Conservation (phyloP, 2,329 filamentous ascomycete species). For the Emergomyces orientalis region DNA sequence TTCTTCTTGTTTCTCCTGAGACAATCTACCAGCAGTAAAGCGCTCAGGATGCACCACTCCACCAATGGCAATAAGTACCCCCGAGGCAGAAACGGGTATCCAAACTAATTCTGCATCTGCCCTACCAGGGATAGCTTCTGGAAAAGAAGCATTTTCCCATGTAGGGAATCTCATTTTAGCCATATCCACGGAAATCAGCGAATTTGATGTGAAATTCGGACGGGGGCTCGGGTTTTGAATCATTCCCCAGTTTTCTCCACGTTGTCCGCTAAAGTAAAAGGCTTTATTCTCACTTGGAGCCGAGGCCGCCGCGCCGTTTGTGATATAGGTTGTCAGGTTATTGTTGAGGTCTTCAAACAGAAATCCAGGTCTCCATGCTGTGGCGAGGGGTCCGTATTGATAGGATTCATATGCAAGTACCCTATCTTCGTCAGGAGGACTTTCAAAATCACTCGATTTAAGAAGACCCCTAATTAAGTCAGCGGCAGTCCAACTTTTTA, state of each 20-base stretch:
- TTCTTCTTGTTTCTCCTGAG: constrained; percentile 8
- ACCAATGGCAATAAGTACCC: constrained; percentile 32
- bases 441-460: constrained; percentile 26
- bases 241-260: constrained; percentile 41
- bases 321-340: constrained; percentile 51
- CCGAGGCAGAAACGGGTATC: constrained; percentile 36
- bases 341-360: constrained; percentile 33
- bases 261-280: constrained; percentile 61
- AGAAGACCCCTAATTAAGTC: constrained; percentile 38
- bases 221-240: constrained; percentile 36
- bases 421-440: constrained; percentile 35
- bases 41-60: constrained; percentile 25
- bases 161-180: constrained; percentile 38
- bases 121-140: constrained; percentile 43
- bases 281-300: constrained; percentile 62
- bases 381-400: constrained; percentile 41
- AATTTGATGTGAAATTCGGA: constrained; percentile 40
- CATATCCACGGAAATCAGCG: constrained; percentile 55
- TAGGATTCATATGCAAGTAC: constrained; percentile 47
- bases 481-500: neutral
- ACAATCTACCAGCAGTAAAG: constrained; percentile 11
- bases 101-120: constrained; percentile 59
- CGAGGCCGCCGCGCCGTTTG: constrained; percentile 54
- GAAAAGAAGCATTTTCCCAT: constrained; percentile 52
- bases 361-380: constrained; percentile 40